A percentile compares a stretch with the other conserved stretches of the same genome.
These are phyloP conservation scores for Barnettozyma populi DNA, from an alignment of 805 yeast species.

Conservation along the genomic window DNA sequence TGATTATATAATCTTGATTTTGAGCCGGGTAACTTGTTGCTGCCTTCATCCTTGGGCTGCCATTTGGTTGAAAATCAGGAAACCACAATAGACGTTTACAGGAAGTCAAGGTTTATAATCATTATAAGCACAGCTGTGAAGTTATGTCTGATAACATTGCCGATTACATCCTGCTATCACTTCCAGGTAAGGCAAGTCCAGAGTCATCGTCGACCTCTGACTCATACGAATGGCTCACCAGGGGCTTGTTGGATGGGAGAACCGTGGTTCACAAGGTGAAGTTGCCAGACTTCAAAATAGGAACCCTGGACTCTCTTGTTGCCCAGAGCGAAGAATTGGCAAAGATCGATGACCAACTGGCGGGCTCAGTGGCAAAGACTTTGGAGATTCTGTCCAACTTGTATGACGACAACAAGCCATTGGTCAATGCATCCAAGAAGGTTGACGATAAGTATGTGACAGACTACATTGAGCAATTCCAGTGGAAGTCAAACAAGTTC, in stretches of 20 bases:
- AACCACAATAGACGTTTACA: no score
- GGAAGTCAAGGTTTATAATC: not conserved
- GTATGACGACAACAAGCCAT: constrained; percentile 36
- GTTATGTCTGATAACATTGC: constrained; percentile 31
- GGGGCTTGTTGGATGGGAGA: constrained; percentile 50
- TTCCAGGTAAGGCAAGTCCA: constrained; percentile 52
- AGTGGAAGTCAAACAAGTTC: constrained; percentile 86
- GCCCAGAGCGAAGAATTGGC: constrained; percentile 85
- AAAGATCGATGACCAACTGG: constrained; percentile 77
- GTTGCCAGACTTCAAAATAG: constrained; percentile 86
- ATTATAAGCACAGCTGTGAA: not conserved
- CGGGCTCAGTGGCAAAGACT: constrained; percentile 62
- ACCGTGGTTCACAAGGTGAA: constrained; percentile 51
- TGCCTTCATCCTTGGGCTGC: not conserved
- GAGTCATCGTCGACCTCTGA: constrained; percentile 40
- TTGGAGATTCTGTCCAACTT: constrained; percentile 63
- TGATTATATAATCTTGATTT: not conserved
- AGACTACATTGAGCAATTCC: constrained; percentile 66
- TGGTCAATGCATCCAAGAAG: constrained; percentile 43
- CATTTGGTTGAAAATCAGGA: not conserved
- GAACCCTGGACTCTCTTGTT: constrained; percentile 88
- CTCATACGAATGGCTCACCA: constrained; percentile 48
- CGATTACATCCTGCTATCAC: constrained; percentile 48
- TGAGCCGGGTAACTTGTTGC: not conserved
- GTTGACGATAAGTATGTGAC: constrained; percentile 51